A percentile compares a stretch with the other conserved stretches of the same genome.
These are phyloP conservation scores for Sugiyamaella neomexicana DNA, from an alignment of 1,139 yeast genomes.

Conservation along the genomic window DNA sequence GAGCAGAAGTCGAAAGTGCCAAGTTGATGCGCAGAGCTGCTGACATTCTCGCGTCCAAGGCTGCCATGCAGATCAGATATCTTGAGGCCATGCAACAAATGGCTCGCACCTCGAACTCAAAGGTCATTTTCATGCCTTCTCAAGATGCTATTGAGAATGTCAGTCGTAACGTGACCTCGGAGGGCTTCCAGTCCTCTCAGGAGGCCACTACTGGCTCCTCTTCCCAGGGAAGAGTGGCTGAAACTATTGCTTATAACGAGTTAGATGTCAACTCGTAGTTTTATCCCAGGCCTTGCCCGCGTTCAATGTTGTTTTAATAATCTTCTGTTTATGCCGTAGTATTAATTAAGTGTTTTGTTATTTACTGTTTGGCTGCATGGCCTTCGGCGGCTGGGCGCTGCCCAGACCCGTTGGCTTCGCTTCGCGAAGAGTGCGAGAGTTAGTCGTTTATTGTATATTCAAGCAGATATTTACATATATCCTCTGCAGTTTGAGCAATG, in stretches of 20 bases:
- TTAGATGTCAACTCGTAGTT: not conserved
- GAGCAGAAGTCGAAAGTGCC: conserved; percentile 75
- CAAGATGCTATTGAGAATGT: conserved; percentile 44
- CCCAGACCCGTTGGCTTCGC: conserved; percentile 7
- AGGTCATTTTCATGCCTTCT: conserved; percentile 74
- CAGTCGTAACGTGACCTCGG: conserved; percentile 27
- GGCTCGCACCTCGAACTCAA: conserved; percentile 62
- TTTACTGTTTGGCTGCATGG: not conserved
- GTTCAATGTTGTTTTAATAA: not conserved
- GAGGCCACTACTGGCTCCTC: conserved; percentile 12
- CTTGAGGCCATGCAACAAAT: conserved; percentile 77
- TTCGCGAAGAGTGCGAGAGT: not conserved
- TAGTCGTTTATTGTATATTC: not conserved
- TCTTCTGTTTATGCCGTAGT: not conserved
- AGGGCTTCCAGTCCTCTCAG: conserved; percentile 21
- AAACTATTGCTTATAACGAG: conserved; percentile 18
- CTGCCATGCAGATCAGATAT: conserved; percentile 79
- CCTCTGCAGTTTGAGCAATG: not conserved
- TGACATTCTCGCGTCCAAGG: conserved; percentile 69
- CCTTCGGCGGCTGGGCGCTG: conserved; percentile 8
- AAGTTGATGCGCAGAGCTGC: conserved; percentile 79
- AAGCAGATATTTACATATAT: not conserved
- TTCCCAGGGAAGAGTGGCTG: conserved; percentile 16
- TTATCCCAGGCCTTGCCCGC: not conserved
- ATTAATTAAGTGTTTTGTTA: not conserved